Evolutionary conservation across 148 eudicot species (phyloP).

Genomic region (Camellia granthamiana): DNA sequence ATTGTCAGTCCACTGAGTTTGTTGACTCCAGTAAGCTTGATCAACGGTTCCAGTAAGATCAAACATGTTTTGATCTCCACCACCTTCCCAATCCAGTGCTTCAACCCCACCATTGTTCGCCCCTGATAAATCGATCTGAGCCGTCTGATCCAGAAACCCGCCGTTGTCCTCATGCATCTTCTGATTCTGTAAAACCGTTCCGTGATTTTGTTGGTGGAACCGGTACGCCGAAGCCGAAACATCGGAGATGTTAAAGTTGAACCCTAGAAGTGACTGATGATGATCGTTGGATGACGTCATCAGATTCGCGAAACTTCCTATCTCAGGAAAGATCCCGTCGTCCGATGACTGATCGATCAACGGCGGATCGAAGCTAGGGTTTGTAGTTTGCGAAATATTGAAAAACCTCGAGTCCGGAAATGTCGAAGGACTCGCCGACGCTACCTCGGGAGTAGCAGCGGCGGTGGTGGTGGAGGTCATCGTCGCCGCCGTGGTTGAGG

Average conservation of each 20-base stretch:
- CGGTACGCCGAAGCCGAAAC: constrained; percentile 21
- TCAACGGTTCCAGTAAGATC: constrained; percentile 36
- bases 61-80: constrained; percentile 26
- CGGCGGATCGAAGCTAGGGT: constrained; percentile 16
- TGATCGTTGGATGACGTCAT: constrained; percentile 32
- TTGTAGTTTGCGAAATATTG: constrained; percentile 8
- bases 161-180: constrained; percentile 7
- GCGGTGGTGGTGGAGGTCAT: not conserved
- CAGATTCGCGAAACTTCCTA: constrained; percentile 34
- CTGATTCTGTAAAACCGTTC: not conserved
- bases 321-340: constrained; percentile 22
- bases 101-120: constrained; percentile 21
- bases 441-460: not conserved
- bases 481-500: constrained; percentile 21
- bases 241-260: constrained; percentile 14
- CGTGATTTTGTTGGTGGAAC: constrained; percentile 11
- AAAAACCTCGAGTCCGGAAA: constrained; percentile 17
- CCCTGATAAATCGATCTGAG: constrained; percentile 19
- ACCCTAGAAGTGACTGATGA: constrained; percentile 3
- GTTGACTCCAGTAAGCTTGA: constrained; percentile 38
- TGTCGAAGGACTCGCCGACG: not conserved
- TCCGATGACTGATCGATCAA: constrained; percentile 16
- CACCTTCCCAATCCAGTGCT: constrained; percentile 31
- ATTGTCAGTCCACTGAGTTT: constrained; percentile 29
- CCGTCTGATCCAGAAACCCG: constrained; percentile 23